Conservation (phyloP, 768 basidiomycete species). For the Mycena indigotica region DNA sequence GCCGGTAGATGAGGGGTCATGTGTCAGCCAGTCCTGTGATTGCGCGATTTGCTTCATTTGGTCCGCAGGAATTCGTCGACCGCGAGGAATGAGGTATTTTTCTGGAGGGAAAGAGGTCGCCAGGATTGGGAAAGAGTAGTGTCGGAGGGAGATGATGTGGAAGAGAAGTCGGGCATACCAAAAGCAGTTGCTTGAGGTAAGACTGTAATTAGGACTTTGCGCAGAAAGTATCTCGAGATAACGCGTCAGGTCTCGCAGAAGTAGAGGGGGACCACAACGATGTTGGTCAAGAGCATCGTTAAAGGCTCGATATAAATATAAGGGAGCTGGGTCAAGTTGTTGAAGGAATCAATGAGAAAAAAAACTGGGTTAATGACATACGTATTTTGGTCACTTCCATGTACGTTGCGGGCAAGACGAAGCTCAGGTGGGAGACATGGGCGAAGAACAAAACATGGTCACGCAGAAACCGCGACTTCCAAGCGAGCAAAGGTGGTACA, state of each 20-base stretch:
- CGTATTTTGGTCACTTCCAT: not conserved
- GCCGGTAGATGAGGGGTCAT: constrained; percentile 23
- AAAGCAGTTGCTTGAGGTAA: not conserved
- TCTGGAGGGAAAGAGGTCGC: not conserved
- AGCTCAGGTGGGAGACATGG: not conserved
- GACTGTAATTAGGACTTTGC: not conserved
- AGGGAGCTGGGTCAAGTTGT: too few relatives aligned
- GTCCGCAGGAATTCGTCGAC: not conserved
- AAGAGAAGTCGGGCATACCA: not conserved
- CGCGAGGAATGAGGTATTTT: not conserved
- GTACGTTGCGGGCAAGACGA: not conserved
- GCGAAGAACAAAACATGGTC: not conserved
- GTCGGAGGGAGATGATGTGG: not conserved
- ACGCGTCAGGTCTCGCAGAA: not conserved
- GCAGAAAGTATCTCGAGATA: not conserved
- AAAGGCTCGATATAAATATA: too few relatives aligned
- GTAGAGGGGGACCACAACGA: not conserved
- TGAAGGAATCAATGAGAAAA: too few relatives aligned
- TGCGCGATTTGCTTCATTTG: not conserved
- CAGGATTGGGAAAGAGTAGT: not conserved
- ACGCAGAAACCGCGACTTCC: not conserved
- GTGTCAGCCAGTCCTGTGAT: not conserved
- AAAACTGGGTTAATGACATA: not conserved
- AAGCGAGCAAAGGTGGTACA: not conserved
- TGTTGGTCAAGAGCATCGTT: not conserved